These are phyloP conservation scores for Amaranthus palmeri DNA, from an alignment of 148 eudicot species.

Conservation along the genomic window DNA sequence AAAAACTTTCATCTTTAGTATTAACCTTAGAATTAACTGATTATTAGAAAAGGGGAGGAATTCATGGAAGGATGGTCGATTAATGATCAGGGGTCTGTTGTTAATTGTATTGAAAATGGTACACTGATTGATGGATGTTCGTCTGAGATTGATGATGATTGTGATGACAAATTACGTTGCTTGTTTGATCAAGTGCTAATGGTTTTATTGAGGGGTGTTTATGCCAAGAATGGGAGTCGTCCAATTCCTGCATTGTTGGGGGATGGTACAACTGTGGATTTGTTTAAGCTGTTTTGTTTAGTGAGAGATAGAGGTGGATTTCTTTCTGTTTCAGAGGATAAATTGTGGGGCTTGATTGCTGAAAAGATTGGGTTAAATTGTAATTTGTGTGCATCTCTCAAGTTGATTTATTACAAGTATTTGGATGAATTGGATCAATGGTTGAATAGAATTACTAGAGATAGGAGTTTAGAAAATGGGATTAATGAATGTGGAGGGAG, in stretches of 20 bases:
- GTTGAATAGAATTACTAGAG: conserved; percentile 39
- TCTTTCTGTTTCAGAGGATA: conserved; percentile 47
- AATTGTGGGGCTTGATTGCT: conserved; percentile 64
- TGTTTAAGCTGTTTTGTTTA: conserved; percentile 69
- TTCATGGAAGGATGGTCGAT: conserved; percentile 49
- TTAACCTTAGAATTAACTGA: conserved; percentile 4
- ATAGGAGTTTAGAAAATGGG: conserved; percentile 31
- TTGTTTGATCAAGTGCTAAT: conserved; percentile 66
- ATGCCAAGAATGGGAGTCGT: conserved; percentile 41
- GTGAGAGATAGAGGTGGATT: conserved; percentile 71
- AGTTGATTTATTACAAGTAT: conserved; percentile 59
- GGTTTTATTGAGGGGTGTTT: conserved; percentile 42
- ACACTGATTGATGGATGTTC: conserved; percentile 19
- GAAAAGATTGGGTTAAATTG: conserved; percentile 48
- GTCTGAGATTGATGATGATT: conserved; percentile 30
- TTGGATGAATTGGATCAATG: conserved; percentile 67
- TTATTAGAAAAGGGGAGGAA: background rate
- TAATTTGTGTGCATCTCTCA: conserved; percentile 33
- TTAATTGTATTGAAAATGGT: conserved; percentile 31
- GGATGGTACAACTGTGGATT: conserved; percentile 55
- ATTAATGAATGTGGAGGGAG: conserved; percentile 42
- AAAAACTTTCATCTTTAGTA: background rate
- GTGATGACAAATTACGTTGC: conserved; percentile 41
- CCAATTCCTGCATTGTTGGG: conserved; percentile 52
- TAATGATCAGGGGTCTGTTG: conserved; percentile 28